Base-by-base conservation (phyloP, 371 early-diverging fungal genomes). In the Zancudomyces culisetae region DNA sequence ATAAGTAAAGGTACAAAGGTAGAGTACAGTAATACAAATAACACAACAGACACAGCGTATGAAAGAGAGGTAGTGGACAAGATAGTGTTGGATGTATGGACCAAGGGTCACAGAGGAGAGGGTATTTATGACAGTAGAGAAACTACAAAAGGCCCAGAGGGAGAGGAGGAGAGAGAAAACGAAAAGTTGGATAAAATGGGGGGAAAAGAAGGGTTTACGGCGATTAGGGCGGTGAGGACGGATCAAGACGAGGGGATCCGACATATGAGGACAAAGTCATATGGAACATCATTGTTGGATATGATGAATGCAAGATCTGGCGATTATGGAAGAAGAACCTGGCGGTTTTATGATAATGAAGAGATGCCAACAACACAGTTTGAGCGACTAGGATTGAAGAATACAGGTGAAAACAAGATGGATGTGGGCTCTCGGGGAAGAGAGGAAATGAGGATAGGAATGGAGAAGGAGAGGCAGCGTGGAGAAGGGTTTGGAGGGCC, bases 281-380 rank as follows among this genome's bases (percentile, higher is more conserved):
- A 66, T 52, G 66, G 66, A 49, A 66, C 66, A 1, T 66, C 66
- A 40, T 59, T 66, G 45, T 66, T 66, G 3, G 66, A 66, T 39
- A 55, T 61, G 20, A 53, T 66, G 4, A 66, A 66, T 52, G 66
- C 66, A 39, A 59, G 57, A 24, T 58, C 48, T 18, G 6, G 15
- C 15, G 35, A 35, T 35, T 6, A 15, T 6, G 35, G 35, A 15
- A 35, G 35, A 35, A 6, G 35, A 10, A 35, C 35, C 15, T 35
- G 35, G 35, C 6, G 15, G 10, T 35, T 35, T 35, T 2, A 6
- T 6, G 21, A 20, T 8, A 43, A 43, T 43, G 43, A 21, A 10
- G 20, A 43, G 6, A 43, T 43, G 21, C 43, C 6, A 20, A 19
- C 12, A 10, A 40, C 40, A 40, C 19, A 43, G 19, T 10, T 35